Evolutionary conservation across 2,329 filamentous ascomycete genomes (phyloP), one percentile per base, ranked within the genome.

Genomic region (Ramularia collo-cygni): DNA sequence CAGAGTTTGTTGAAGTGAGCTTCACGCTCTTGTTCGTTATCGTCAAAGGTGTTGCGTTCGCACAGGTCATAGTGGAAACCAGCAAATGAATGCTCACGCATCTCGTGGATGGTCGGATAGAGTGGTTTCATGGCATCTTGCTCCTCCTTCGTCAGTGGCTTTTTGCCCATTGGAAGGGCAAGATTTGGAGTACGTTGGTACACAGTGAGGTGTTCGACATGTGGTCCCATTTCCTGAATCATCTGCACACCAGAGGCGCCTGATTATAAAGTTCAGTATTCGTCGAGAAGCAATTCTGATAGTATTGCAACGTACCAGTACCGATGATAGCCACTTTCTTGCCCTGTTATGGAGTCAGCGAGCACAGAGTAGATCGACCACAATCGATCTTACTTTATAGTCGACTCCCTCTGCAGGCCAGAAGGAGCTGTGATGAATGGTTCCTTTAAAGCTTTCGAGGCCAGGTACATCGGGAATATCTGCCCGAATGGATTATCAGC

Each of bases 141-240:
- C 44, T 77, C 71, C 41, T 71, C 65, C 8, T 56, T 61, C 1
- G 67, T 70, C 18, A 80, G 61, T 1, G 61, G 28, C 2, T 64
- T 61, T 42, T 72, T 69, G 2, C 70, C 66, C 76, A 84, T 81
- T 0, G 79, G 78, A 0, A 83, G 51, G 0, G 76, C 76, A 5
- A 81, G 63, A 43, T 83, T 84, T 0, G 81, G 80, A 1, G 78
- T 83, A 3, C 81, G 71, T 51, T 83, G 78, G 57, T 83, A 82
- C 26, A 84, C 75, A 2, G 64, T 69, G 1, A 84, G 48, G 1
- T 71, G 43, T 15, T 43, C 50, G 3, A 52, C 50, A 40, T 26
- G 55, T 60, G 4, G 64, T 2, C 70, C 74, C 58, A 72, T 74
- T 38, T 76, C 77, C 36, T 55, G 79, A 1, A 72, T 69, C 30